A percentile compares a stretch with the other conserved stretches of the same genome.
These are phyloP conservation scores for Penicillium alfredii DNA, from an alignment of 495 filamentous ascomycete species.

Conservation along the genomic window DNA sequence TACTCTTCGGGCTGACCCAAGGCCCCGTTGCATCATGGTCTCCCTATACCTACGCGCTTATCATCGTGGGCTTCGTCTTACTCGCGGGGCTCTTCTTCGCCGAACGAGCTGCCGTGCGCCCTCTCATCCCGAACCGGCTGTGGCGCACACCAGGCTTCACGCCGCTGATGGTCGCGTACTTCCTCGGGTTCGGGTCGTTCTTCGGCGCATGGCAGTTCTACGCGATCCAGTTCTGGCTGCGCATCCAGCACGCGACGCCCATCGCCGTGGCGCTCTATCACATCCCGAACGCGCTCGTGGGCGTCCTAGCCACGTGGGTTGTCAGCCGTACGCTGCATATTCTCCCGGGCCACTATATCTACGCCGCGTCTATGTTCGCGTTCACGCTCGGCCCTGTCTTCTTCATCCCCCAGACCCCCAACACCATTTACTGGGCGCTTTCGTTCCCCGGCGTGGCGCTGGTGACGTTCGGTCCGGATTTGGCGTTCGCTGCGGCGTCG, in stretches of 20 bases:
- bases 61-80: constrained; percentile 18
- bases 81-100: constrained; percentile 21
- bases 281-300: constrained; percentile 40
- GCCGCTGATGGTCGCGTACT: constrained; percentile 43
- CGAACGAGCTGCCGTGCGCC: constrained; percentile 18
- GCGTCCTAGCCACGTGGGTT: constrained; percentile 40
- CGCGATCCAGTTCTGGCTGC: constrained; percentile 46
- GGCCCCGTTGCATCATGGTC: constrained; percentile 24
- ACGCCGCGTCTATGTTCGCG: constrained; percentile 30
- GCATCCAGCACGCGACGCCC: constrained; percentile 34
- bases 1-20: constrained; percentile 26
- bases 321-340: constrained; percentile 41
- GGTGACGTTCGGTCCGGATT: constrained; percentile 31
- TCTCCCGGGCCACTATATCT: constrained; percentile 46
- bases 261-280: constrained; percentile 39
- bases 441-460: constrained; percentile 25
- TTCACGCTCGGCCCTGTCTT: constrained; percentile 29
- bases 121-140: constrained; percentile 26
- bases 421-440: constrained; percentile 27
- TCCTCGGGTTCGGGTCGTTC: constrained; percentile 42
- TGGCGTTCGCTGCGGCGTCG: constrained; percentile 29
- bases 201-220: constrained; percentile 48
- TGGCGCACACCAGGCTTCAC: constrained; percentile 41
- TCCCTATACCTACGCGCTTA: constrained; percentile 23
- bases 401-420: constrained; percentile 28